Base-by-base conservation (phyloP, 108 stramenopile species). In the Aurantiochytrium sp. region DNA sequence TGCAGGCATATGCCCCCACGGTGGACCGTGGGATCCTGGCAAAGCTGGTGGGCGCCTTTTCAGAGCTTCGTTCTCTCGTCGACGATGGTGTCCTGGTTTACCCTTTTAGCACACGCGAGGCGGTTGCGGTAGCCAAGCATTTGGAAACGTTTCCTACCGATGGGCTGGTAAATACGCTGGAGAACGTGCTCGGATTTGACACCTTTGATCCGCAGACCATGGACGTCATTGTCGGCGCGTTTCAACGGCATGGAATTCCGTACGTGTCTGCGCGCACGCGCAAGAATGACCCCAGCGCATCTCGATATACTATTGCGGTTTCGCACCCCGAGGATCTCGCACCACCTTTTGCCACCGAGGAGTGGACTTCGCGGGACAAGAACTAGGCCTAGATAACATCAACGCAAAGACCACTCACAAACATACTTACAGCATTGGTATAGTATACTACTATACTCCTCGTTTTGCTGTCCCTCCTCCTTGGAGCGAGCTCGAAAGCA, bases 151-250 rank as follows among this genome's bases (percentile, higher is more conserved):
- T 93, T 88, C 96, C 96, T 4, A 72, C 88, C 5, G 97, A 98
- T 89, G 95, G 94, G 8, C 58, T 96, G 12, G 93, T 87, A 21
- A 87, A 58, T 28, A 95, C 96, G 28, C 87, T 98, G 23, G 90
- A 93, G 29, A 96, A 97, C 91, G 95, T 98, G 16, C 88, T 98
- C 28, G 95, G 93, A 44, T 96, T 96, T 76, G 97, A 97, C 89
- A 89, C 93, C 16, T 95, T 92, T 89, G 95, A 96, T 59, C 76
- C 89, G 5, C 49, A 51, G 45, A 19, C 51, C 8, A 21, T 19
- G 19, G 59, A 47, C 5, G 23, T 53, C 23, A 87, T 90, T n/a
- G 76, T 58, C 5, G 55, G 35, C n/a, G 64, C 35, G 3, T 88
- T 90, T 21, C 88, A 89, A 5, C 18, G 59, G 16, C 58, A 87